phyloP scores from a whole-genome alignment of 805 yeast species.

The Candida sonorensis region DNA sequence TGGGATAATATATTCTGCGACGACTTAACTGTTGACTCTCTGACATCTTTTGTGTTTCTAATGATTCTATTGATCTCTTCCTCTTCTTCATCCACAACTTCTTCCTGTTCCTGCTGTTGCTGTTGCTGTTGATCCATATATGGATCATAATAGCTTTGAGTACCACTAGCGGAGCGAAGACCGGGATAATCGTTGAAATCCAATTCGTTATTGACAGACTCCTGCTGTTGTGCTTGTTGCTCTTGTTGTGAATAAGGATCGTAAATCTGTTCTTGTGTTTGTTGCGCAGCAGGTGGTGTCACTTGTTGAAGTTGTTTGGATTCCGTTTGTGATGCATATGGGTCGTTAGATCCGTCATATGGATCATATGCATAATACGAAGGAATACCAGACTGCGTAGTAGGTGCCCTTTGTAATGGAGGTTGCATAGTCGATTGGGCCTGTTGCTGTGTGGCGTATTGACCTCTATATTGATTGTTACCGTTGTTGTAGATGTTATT shows the following conservation, averaged over 20 bases:
- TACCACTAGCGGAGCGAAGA: conserved; percentile 3
- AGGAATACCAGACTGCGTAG: conserved; percentile 8
- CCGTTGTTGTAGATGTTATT: conserved; percentile 8
- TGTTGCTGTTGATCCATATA: conserved; percentile 10
- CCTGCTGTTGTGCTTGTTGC: no score
- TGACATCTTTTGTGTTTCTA: conserved; percentile 57
- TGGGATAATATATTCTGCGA: conserved; percentile 75
- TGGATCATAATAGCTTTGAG: conserved; percentile 18
- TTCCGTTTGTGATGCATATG: no score
- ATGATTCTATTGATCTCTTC: conserved; percentile 80
- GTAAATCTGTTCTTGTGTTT: conserved; percentile 1
- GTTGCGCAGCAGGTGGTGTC: conserved; percentile 22
- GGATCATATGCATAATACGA: conserved; percentile 20
- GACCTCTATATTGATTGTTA: conserved; percentile 12
- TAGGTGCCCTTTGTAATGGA: conserved; percentile 1
- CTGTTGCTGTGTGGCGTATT: background rate
- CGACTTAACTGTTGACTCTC: conserved; percentile 75
- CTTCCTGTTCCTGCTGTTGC: conserved; percentile 28
- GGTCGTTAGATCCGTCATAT: conserved; percentile 3
- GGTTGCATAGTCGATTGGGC: background rate
- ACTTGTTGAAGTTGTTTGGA: conserved; percentile 7
- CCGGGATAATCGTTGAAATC: conserved; percentile 26
- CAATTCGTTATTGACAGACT: conserved; percentile 13
- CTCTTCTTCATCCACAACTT: conserved; percentile 79
- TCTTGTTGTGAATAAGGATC: conserved; percentile 4